Evolutionary conservation across 1,284 basidiomycete genomes (phyloP), one percentile per base, ranked within the genome.

Genomic region (Sparassis latifolia): DNA sequence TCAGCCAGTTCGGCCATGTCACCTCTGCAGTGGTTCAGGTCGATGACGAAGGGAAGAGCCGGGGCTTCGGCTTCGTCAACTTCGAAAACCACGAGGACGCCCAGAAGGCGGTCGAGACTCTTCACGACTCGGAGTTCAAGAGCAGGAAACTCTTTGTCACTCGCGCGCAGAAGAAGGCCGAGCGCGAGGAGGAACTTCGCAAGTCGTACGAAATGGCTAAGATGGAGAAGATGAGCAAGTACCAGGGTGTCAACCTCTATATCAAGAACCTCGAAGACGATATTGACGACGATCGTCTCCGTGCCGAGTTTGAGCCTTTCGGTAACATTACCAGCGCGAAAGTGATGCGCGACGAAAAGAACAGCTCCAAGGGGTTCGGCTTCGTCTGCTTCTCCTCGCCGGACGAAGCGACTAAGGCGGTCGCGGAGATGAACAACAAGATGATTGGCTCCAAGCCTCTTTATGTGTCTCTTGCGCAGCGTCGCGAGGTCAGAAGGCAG

Each of bases 361-460:
- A 80, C 55, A 82, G 77, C 45, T 93, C 91, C 44, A 92, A 94
- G 69, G 97, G 97, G 63, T 99, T 99, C 66, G 97, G 97, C 62
- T 99, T 99, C 69, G 97, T 99, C 60, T 99, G 97, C 76, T 99
- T 95, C 80, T 93, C 93, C 42, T 89, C 93, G 53, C 95, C 97
- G 49, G 97, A 99, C 62, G 97, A 99, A 76, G 96, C 97, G 45
- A 98, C 94, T 69, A 99, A 98, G 78, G 97, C 97, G 55, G 95
- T 99, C 58, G 92, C 93, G 50, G 97, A 99, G 78, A 97, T 99
- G 95, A 99, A 99, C 82, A 97, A 97, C 82, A 98, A 98, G 80
- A 99, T 99, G 90, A 92, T 99, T 66, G 95, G 96, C 60, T 84
- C 89, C 65, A 99, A 99, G 75, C 97, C 97, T 49, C 85, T 99